Evolutionary conservation across 805 yeast species (phyloP).

Genomic region (Komagataella pastoris): DNA sequence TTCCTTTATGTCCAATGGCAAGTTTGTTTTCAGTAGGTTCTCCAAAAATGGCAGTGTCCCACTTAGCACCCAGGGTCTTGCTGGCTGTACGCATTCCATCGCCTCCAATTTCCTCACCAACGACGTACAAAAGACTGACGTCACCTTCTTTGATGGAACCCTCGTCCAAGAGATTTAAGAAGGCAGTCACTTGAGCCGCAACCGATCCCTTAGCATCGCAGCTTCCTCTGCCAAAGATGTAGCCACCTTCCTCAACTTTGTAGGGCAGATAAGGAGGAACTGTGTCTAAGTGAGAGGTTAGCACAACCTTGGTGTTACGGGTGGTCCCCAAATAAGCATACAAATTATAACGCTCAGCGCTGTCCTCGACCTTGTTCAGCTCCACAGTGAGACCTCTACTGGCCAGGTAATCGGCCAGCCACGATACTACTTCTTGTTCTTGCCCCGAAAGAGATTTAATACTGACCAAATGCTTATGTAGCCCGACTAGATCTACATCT

Average conservation of each 20-base stretch:
- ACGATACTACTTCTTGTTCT: slow-evolving; percentile 24
- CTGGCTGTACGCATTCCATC: slow-evolving; percentile 42
- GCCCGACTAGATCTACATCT: slow-evolving; percentile 3
- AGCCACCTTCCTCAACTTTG: slow-evolving; percentile 24
- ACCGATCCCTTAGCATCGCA: slow-evolving; percentile 65
- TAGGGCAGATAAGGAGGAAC: slow-evolving; percentile 57
- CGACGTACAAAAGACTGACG: slow-evolving; percentile 43
- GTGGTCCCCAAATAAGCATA: slow-evolving; percentile 39
- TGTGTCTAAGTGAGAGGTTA: slow-evolving; percentile 60
- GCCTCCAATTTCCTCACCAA: slow-evolving; percentile 63
- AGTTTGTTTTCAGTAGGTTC: slow-evolving; percentile 64
- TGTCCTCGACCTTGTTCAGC: slow-evolving; percentile 18
- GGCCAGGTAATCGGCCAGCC: slow-evolving; percentile 23
- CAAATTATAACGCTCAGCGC: slow-evolving; percentile 28
- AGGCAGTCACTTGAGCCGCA: slow-evolving; percentile 46
- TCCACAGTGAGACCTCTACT: slow-evolving; percentile 40
- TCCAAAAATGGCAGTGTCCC: slow-evolving; percentile 58
- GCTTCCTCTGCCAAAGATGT: slow-evolving; percentile 53
- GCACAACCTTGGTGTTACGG: slow-evolving; percentile 31
- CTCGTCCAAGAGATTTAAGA: slow-evolving; percentile 27
- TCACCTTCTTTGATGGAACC: slow-evolving; percentile 37
- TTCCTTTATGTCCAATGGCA: slow-evolving; percentile 62
- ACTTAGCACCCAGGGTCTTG: slow-evolving; percentile 23
- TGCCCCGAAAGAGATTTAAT: slow-evolving; percentile 20
- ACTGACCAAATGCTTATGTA: slow-evolving; percentile 22